A percentile compares a stretch with the other conserved stretches of the same genome.
phyloP scores from a whole-genome alignment of 768 basidiomycete species.

The Amanita muscaria region DNA sequence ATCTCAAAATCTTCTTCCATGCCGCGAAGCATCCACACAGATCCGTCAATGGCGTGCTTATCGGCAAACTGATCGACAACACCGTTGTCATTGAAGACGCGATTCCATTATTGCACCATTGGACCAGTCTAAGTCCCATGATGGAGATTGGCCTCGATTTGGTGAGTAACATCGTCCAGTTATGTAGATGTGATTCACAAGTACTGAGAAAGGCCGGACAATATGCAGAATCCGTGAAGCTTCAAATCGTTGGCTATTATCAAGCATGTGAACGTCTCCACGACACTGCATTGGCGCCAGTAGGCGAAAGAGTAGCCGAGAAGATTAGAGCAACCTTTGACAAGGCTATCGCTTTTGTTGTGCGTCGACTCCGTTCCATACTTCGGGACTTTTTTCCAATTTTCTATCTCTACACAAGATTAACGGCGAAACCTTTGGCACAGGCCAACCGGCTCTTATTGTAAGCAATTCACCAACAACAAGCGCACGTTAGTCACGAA shows the following conservation, averaged over 20 bases:
- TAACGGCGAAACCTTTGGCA: constrained; percentile 3
- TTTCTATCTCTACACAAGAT: constrained; percentile 1
- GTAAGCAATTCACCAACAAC: neutral
- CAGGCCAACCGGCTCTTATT: constrained; percentile 4
- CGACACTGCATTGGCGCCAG: constrained; percentile 51
- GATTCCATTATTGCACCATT: constrained; percentile 75
- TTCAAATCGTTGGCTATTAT: constrained; percentile 65
- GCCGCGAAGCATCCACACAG: constrained; percentile 72
- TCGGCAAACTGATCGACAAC: constrained; percentile 36
- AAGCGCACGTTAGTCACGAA: neutral
- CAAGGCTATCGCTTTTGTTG: constrained; percentile 62
- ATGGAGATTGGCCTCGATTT: constrained; percentile 81
- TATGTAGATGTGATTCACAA: constrained; percentile 1
- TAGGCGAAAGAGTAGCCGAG: constrained; percentile 54
- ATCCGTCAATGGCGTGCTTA: constrained; percentile 70
- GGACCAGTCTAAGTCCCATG: constrained; percentile 78
- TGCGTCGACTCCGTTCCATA: constrained; percentile 24
- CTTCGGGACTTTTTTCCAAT: neutral
- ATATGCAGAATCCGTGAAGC: constrained; percentile 44
- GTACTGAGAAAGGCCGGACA: constrained; percentile 39
- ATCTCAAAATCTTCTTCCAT: constrained; percentile 69
- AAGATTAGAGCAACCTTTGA: constrained; percentile 46
- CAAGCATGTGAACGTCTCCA: constrained; percentile 61
- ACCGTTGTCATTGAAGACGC: constrained; percentile 50
- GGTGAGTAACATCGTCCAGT: constrained; percentile 29